Base-by-base conservation (phyloP, 371 early-diverging fungal species). In the Racocetra persica region DNA sequence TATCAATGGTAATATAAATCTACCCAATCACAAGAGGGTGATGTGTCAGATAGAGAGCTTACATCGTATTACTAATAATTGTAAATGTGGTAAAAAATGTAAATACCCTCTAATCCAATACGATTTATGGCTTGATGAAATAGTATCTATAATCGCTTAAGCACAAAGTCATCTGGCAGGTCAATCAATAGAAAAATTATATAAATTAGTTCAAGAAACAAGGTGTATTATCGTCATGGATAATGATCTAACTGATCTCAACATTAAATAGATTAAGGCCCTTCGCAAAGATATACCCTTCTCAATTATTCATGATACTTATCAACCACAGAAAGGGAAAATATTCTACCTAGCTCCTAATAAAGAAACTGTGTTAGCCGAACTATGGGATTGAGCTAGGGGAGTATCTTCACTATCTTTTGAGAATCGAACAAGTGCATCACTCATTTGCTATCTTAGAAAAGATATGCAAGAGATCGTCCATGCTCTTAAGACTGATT, bases 21-120 rank as follows among this genome's bases (percentile, higher is more conserved):
- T 74, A 22, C 28, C 57, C 4, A 59, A 74, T 55, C 74, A 74
- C n/a, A 22, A 74, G 38, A 74, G 74, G 13, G 76, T 76, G 16
- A 55, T 76, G 11, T 76, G 63, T 62, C 59, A 55, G 13, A 55
- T 57, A 73, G 73, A 73, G 28, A 73, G 51, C 11, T 77, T 77
- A 49, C 65, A 77, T 45, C 77, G 26, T 28, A 77, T 77, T 77
- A 63, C 49, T 63, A 77, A 77, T 77, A 77, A 77, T 18, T 77
- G 63, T 24, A 77, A 63, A 77, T 77, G 26, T 13, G 16, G 45
- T 60, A 74, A 77, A 41, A 77, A 77, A 77, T 77, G 65, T 18
- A 77, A 77, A 77, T 77, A 51, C 26, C 4, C 11, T 26, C 77
- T 49, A 14, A 65, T 13, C 4, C 60, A 22, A 63, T 77, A 77